These are phyloP conservation scores for Cladorrhinum sp. DNA, from an alignment of 2,329 filamentous ascomycete species.

Conservation along the genomic window DNA sequence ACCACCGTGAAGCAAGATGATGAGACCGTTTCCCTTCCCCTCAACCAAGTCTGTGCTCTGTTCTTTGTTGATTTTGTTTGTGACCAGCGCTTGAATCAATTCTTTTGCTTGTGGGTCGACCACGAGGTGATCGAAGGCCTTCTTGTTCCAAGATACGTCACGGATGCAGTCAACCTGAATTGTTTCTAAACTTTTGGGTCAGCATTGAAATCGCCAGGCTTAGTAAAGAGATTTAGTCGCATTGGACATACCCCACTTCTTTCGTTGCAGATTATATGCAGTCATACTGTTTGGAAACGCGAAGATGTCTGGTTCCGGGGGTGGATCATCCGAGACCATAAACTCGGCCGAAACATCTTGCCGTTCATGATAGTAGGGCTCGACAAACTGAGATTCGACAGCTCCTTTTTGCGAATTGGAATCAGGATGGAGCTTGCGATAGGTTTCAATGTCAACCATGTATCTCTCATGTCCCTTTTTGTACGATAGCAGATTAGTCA, in stretches of 20 bases:
- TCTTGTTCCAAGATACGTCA: not conserved
- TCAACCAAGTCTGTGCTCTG: constrained; percentile 29
- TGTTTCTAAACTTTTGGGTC: not conserved
- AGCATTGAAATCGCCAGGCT: too few relatives aligned
- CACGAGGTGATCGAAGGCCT: not conserved
- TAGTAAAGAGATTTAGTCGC: not conserved
- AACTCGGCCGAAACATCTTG: not conserved
- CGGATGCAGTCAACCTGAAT: not conserved
- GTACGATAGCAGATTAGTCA: not conserved
- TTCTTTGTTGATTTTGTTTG: not conserved
- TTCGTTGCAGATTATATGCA: not conserved
- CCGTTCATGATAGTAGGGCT: too few relatives aligned
- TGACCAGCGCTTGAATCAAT: not conserved
- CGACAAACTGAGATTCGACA: too few relatives aligned
- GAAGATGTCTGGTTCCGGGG: not conserved
- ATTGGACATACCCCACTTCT: not conserved
- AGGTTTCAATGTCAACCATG: not conserved
- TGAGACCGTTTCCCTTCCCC: constrained; percentile 33
- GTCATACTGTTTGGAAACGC: not conserved
- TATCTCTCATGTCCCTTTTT: not conserved
- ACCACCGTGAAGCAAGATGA: constrained; percentile 32
- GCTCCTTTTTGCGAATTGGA: not conserved
- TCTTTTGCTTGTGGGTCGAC: not conserved
- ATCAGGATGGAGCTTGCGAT: not conserved
- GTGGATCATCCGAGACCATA: not conserved